Base-by-base conservation (phyloP, 768 basidiomycete species). In the Lactarius pseudohatsudake region DNA sequence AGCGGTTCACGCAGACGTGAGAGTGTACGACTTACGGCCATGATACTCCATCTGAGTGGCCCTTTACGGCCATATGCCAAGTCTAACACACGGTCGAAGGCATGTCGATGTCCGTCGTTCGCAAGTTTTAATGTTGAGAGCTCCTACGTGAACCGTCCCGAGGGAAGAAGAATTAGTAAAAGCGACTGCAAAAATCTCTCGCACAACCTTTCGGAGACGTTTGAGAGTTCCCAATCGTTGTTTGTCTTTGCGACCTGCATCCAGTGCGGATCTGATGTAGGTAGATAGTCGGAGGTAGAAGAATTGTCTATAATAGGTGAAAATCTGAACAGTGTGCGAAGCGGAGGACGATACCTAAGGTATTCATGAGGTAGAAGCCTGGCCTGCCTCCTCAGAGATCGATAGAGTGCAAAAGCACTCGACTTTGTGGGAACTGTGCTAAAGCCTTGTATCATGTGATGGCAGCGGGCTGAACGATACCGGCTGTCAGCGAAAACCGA, bases 51-150 rank as follows among this genome's bases (percentile, higher is more conserved):
- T 71, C 81, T 85, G 18, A 94, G 75, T 72, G 83, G 88, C 28
- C 91, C 91, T 70, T 84, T 85, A 65, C 91, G 81, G 36, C 91
- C 91, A 75, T 92, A 94, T 32, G 91, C 91, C 34, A 86, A 71
- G 69, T 87, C 83, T 20, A 94, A 77, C 34, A 92, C 72, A 69
- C 82, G 80, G 34, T 78, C 77, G 70, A 90, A 88, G 38, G 85
- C 83, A 63, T 78, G 73, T 57, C 71, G 69, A 43, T 81, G 72
- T 4, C 86, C 84, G 4, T 71, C 67, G 71, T 86, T 89, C 11
- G 89, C 89, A 55, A 75, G 78, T 71, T 80, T 75, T 20, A 93
- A 74, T 64, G 76, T 82, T 57, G 76, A 78, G 68, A 87, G 73
- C 59, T 81, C 84, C 91, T 92, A 69, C 18, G 2, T 10, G 15